Evolutionary conservation across 768 basidiomycete species (phyloP).

Genomic region (Tephrocybe rancida): DNA sequence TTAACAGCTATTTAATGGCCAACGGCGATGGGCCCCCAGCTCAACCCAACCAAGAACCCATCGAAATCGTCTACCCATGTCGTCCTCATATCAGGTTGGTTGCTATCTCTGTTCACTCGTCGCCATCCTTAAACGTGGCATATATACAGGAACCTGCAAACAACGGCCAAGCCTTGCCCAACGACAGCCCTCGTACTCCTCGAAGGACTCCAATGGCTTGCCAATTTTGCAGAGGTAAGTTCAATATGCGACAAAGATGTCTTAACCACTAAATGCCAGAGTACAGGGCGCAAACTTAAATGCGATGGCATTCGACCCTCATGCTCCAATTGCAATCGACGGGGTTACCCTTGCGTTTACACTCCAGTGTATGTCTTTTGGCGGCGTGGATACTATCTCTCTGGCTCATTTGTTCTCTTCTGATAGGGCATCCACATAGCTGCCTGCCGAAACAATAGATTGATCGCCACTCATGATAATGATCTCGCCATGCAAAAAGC

Average conservation of each 20-base stretch:
- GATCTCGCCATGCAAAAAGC: not conserved
- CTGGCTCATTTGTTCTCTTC: not conserved
- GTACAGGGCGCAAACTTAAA: conserved; percentile 67
- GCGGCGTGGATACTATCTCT: not conserved
- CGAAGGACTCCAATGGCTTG: conserved; percentile 71
- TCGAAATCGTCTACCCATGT: conserved; percentile 11
- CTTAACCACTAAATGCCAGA: not conserved
- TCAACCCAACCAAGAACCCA: not conserved
- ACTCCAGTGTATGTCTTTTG: conserved; percentile 59
- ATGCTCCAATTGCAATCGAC: conserved; percentile 66
- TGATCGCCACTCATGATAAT: not conserved
- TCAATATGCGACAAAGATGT: not conserved
- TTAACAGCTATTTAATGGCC: conserved; percentile 4
- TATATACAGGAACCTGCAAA: not conserved
- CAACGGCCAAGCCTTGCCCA: conserved; percentile 4
- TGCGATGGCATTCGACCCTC: conserved; percentile 68
- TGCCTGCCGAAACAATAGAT: not conserved
- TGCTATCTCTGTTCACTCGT: not conserved
- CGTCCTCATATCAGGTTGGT: conserved; percentile 14
- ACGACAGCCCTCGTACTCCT: conserved; percentile 25
- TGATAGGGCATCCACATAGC: not conserved
- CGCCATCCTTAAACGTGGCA: not conserved
- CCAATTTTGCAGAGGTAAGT: conserved; percentile 67
- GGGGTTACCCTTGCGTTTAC: conserved; percentile 61
- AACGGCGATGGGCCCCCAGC: not conserved